Conservation (phyloP, 2,329 filamentous ascomycete species). For the Geosmithia flava region DNA sequence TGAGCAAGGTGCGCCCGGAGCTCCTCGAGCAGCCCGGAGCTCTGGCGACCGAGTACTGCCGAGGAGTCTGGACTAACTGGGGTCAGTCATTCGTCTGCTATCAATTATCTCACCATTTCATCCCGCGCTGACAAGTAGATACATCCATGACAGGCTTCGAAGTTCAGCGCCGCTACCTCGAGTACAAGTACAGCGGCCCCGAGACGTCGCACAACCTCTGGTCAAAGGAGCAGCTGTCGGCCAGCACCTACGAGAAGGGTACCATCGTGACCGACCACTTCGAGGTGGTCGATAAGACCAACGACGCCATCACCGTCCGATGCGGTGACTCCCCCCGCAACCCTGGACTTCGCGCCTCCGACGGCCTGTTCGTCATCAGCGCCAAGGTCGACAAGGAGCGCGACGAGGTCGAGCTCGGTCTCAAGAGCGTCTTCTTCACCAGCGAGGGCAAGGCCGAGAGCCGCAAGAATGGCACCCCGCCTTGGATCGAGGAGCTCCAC, state of each 20-base stretch:
- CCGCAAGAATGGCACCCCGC: constrained; percentile 15
- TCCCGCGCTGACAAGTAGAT: not conserved
- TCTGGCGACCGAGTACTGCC: constrained; percentile 53
- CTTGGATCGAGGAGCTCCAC: constrained; percentile 15
- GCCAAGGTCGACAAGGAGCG: constrained; percentile 46
- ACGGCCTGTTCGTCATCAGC: constrained; percentile 55
- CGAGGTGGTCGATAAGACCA: constrained; percentile 54
- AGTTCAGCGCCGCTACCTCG: constrained; percentile 44
- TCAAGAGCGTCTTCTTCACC: constrained; percentile 53
- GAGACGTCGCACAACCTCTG: constrained; percentile 50
- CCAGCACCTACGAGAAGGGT: constrained; percentile 47
- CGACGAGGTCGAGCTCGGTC: constrained; percentile 47
- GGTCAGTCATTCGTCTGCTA: constrained; percentile 29
- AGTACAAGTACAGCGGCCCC: constrained; percentile 43
- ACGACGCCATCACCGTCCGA: constrained; percentile 47
- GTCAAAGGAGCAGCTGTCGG: constrained; percentile 38
- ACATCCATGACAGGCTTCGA: constrained; percentile 32
- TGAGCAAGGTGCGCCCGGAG: constrained; percentile 52
- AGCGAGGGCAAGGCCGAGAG: constrained; percentile 23
- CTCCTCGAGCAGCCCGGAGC: constrained; percentile 46
- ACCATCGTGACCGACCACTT: constrained; percentile 60
- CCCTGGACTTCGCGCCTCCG: constrained; percentile 39
- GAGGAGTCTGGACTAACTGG: constrained; percentile 53
- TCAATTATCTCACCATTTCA: not conserved
- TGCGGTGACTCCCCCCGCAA: constrained; percentile 54